Conservation (phyloP, 176 grass and related monocot genomes). For the Pontederia crassipes region DNA sequence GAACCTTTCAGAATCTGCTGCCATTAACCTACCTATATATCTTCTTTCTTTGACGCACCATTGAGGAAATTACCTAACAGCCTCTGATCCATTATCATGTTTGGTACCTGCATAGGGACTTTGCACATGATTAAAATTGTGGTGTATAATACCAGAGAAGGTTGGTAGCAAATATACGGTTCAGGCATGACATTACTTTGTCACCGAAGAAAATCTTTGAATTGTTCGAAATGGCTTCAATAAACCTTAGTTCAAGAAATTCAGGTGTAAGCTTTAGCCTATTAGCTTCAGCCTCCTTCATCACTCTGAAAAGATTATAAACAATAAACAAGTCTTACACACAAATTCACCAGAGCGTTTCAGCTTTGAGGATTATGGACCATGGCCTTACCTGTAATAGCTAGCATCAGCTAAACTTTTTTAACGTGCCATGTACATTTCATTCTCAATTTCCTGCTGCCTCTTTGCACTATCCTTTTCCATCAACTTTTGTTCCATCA, state of each 20-base stretch:
- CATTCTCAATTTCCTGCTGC: slow-evolving; percentile 90
- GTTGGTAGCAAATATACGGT: neutral
- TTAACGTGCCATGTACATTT: slow-evolving; percentile 87
- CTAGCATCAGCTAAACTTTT: slow-evolving; percentile 71
- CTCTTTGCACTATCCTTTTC: slow-evolving; percentile 84
- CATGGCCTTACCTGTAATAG: slow-evolving; percentile 52
- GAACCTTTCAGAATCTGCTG: too few relatives aligned
- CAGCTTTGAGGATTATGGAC: neutral
- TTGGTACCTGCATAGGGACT: slow-evolving; percentile 41
- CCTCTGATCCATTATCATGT: slow-evolving; percentile 81
- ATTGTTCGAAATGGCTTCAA: slow-evolving; percentile 88
- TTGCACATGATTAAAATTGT: neutral
- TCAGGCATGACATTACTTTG: slow-evolving; percentile 40
- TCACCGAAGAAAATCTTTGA: slow-evolving; percentile 98
- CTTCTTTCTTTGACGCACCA: slow-evolving; percentile 24
- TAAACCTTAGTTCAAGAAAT: slow-evolving; percentile 90
- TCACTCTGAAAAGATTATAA: slow-evolving; percentile 35
- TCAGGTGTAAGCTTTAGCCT: slow-evolving; percentile 82
- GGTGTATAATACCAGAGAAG: slow-evolving; percentile 13
- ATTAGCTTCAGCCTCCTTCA: slow-evolving; percentile 93
- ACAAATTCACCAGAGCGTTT: too few relatives aligned
- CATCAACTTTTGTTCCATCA: slow-evolving; percentile 93
- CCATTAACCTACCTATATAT: neutral
- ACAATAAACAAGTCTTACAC: slow-evolving; percentile 15
- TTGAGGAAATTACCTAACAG: slow-evolving; percentile 44